Conservation (phyloP, 306 rosid genomes). For the Rubus idaeus region DNA sequence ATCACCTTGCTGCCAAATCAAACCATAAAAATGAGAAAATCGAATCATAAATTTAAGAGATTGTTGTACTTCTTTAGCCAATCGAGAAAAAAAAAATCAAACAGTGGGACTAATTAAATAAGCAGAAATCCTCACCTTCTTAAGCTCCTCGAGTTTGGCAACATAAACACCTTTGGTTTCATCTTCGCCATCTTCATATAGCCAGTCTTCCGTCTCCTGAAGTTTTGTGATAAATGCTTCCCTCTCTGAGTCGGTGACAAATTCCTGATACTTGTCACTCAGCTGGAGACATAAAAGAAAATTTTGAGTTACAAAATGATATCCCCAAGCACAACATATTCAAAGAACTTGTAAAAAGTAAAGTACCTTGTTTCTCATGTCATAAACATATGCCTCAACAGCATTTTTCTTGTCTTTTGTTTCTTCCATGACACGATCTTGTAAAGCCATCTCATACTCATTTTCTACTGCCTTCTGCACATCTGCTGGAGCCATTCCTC, state of each 20-base stretch:
- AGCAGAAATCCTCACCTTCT: constrained; percentile 47
- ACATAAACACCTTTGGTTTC: constrained; percentile 92
- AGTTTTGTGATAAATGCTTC: constrained; percentile 65
- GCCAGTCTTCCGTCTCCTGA: constrained; percentile 91
- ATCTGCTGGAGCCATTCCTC: constrained; percentile 60
- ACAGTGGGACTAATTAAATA: background rate
- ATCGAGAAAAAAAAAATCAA: background rate
- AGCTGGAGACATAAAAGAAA: constrained; percentile 48
- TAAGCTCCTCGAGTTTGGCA: constrained; percentile 90
- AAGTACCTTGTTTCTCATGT: constrained; percentile 89
- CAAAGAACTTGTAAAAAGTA: background rate
- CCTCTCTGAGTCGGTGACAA: constrained; percentile 68
- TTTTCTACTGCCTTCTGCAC: constrained; percentile 82
- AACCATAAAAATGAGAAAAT: constrained; percentile 12
- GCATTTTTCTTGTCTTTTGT: constrained; percentile 95
- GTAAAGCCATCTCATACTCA: constrained; percentile 98
- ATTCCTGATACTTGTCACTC: constrained; percentile 70
- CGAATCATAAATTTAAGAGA: background rate
- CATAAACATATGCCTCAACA: constrained; percentile 93
- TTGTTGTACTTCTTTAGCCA: background rate
- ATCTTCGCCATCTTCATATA: constrained; percentile 93
- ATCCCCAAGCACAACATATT: background rate
- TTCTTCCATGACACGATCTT: constrained; percentile 97
- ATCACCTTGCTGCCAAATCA: constrained; percentile 78
- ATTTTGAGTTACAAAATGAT: constrained; percentile 8